Conservation (phyloP, 768 basidiomycete genomes). For the Neoboletus subvelutipes region DNA sequence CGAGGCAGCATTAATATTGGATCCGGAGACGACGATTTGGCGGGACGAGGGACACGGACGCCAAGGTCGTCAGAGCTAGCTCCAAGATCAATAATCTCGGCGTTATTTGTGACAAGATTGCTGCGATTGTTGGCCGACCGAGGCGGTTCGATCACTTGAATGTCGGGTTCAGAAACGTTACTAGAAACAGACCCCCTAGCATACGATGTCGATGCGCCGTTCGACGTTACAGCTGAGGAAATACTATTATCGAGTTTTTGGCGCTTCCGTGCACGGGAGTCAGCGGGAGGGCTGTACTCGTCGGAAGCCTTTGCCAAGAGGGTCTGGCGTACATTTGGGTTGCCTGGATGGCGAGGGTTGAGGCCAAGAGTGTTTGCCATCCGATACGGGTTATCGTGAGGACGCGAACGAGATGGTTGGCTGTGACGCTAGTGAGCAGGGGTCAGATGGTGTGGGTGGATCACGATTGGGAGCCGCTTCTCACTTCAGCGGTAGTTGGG, state of each 20-base stretch:
- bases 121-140: background rate
- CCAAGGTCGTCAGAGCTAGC: conserved; percentile 24
- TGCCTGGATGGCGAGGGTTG: conserved; percentile 9
- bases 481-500: conserved; percentile 19
- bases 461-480: conserved; percentile 1
- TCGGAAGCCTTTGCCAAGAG: conserved; percentile 13
- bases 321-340: conserved; percentile 25
- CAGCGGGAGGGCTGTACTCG: background rate
- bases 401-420: background rate
- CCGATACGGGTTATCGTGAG: conserved; percentile 19
- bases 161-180: conserved; percentile 15
- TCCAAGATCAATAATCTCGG: conserved; percentile 23
- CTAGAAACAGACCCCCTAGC: background rate
- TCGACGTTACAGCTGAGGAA: background rate
- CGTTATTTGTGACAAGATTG: conserved; percentile 8
- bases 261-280: conserved; percentile 24
- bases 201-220: conserved; percentile 5
- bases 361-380: background rate
- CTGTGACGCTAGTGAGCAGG: conserved; percentile 12
- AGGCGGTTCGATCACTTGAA: background rate
- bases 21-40: conserved; percentile 25
- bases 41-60: conserved; percentile 14
- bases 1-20: conserved; percentile 4
- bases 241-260: conserved; percentile 14
- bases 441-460: conserved; percentile 4